Conservation (phyloP, 2,329 filamentous ascomycete genomes). For the Talaromyces atroroseus region DNA sequence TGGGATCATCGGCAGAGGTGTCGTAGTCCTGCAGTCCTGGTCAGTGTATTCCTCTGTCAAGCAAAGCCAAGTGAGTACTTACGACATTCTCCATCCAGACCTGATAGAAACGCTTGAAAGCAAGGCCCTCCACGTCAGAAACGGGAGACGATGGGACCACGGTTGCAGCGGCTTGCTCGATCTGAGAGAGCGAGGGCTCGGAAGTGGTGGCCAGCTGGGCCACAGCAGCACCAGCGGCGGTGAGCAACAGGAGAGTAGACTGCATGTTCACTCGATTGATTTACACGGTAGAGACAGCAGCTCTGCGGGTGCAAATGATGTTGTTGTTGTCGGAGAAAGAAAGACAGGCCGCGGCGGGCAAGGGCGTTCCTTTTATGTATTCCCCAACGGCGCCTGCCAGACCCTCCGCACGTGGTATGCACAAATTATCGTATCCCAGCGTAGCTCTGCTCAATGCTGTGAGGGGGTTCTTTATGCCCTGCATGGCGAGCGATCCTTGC, state of each 20-base stretch:
- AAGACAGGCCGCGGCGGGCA: conserved; percentile 8
- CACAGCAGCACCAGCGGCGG: conserved; percentile 19
- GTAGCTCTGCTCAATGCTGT: neutral
- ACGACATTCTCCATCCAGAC: conserved; percentile 75
- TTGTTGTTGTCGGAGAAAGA: conserved; percentile 10
- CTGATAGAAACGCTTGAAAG: conserved; percentile 65
- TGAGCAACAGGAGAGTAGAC: conserved; percentile 25
- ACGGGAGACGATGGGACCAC: conserved; percentile 58
- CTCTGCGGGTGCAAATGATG: conserved; percentile 1
- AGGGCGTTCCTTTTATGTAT: conserved; percentile 14
- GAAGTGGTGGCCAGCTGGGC: conserved; percentile 24
- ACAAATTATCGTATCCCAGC: neutral
- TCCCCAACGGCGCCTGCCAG: conserved; percentile 11
- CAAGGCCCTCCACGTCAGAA: conserved; percentile 62
- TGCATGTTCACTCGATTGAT: conserved; percentile 42
- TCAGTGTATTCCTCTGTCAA: neutral
- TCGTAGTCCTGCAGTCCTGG: conserved; percentile 50
- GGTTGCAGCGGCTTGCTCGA: conserved; percentile 44
- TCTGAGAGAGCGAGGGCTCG: conserved; percentile 25
- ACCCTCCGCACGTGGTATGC: conserved; percentile 1
- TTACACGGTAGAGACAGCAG: neutral
- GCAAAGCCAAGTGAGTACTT: conserved; percentile 23
- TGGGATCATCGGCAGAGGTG: conserved; percentile 56
- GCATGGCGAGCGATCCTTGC: neutral
- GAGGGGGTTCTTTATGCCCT: neutral